Evolutionary conservation across 768 basidiomycete genomes (phyloP).

Genomic region (Leccinum olivaceopallidum): DNA sequence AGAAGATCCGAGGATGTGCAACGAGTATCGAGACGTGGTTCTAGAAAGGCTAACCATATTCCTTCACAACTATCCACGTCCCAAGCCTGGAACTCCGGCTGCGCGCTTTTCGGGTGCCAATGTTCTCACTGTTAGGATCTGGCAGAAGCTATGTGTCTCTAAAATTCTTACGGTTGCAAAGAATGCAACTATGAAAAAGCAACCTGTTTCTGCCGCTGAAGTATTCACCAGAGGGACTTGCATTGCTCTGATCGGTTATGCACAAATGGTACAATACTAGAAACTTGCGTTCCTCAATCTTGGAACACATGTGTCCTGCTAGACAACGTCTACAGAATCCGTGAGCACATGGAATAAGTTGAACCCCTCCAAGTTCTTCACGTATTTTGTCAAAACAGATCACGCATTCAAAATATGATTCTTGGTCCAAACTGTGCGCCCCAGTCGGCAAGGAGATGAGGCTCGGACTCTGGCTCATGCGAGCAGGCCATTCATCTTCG

Average conservation of each 20-base stretch:
- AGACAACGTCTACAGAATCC: slow-evolving; percentile 56
- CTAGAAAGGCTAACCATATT: no score
- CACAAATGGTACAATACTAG: slow-evolving; percentile 66
- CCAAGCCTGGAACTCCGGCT: no score
- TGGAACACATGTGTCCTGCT: slow-evolving; percentile 40
- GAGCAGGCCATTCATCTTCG: slow-evolving; percentile 9
- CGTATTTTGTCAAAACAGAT: slow-evolving; percentile 55
- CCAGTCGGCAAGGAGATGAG: slow-evolving; percentile 2
- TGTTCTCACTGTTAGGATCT: no score
- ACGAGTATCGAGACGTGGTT: no score
- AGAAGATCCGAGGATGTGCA: no score
- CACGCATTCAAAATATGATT: slow-evolving; percentile 45
- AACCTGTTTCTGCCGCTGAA: no score
- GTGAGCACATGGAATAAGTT: slow-evolving; percentile 47
- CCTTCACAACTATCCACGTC: no score
- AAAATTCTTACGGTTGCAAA: no score
- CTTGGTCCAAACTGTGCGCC: slow-evolving; percentile 4
- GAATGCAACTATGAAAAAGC: no score
- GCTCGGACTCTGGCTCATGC: background rate
- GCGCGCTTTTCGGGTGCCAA: no score
- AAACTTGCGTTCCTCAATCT: slow-evolving; percentile 50
- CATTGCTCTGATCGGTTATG: slow-evolving; percentile 33
- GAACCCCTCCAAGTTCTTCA: slow-evolving; percentile 37
- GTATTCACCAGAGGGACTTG: slow-evolving; percentile 35
- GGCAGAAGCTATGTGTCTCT: no score